Evolutionary conservation across 225 moss, liverwort and hornwort genomes (phyloP).

Genomic region (Sphagnum tenellum): DNA sequence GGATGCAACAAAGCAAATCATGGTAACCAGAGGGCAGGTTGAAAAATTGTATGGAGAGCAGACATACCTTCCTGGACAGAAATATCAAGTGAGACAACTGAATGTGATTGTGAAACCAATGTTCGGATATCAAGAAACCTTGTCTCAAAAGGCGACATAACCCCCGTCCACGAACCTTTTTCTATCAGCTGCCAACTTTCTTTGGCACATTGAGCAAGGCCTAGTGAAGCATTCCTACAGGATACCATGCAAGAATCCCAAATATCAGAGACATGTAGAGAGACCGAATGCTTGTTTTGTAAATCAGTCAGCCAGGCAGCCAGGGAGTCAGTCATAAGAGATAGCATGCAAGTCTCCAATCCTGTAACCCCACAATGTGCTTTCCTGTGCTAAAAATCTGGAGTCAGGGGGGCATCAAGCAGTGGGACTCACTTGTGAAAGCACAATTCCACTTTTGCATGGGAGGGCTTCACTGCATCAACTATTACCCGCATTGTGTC

Average conservation of each 20-base stretch:
- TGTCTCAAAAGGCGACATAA: conserved; percentile 45
- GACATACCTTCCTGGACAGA: conserved; percentile 9
- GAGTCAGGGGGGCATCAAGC: too few relatives aligned
- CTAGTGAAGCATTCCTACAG: conserved; percentile 22
- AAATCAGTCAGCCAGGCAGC: too few relatives aligned
- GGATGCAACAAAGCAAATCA: too few relatives aligned
- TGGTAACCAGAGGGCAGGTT: not conserved
- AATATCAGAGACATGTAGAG: too few relatives aligned
- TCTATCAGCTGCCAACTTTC: conserved; percentile 40
- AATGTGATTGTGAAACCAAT: conserved; percentile 14
- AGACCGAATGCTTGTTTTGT: too few relatives aligned
- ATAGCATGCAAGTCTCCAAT: too few relatives aligned
- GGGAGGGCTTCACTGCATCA: conserved; percentile 10
- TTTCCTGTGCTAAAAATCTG: too few relatives aligned
- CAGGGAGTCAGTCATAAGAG: too few relatives aligned
- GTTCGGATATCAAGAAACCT: conserved; percentile 36
- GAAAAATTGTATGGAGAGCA: too few relatives aligned
- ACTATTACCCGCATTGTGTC: conserved; percentile 29
- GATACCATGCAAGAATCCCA: too few relatives aligned
- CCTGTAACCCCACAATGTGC: too few relatives aligned
- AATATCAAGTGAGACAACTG: conserved; percentile 17
- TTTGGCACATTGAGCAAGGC: conserved; percentile 34
- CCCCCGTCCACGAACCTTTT: conserved; percentile 32
- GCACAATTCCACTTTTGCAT: conserved; percentile 9
- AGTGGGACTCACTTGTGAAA: conserved; percentile 3